phyloP scores from a whole-genome alignment of 768 basidiomycete genomes.

The Mrakia blollopis region DNA sequence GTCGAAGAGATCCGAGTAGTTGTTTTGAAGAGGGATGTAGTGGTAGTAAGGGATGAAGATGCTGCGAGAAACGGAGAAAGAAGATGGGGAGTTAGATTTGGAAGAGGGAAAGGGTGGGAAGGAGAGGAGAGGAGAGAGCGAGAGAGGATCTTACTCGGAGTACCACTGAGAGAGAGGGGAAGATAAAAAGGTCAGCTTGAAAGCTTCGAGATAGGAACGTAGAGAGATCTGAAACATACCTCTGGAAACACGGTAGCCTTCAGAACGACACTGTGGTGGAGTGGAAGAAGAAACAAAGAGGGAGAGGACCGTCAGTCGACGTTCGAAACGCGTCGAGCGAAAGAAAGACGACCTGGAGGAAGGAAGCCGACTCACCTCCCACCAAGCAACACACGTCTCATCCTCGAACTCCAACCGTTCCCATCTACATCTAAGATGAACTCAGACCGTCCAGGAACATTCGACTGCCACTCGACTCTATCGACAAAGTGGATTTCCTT shows the following conservation, averaged over 20 bases:
- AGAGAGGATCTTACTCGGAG: conserved; percentile 18
- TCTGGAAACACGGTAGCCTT: conserved; percentile 26
- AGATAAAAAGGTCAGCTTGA: neutral
- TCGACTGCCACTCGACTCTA: neutral
- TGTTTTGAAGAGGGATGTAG: conserved; percentile 29
- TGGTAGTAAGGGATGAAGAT: conserved; percentile 29
- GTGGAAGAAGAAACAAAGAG: neutral
- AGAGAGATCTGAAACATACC: neutral
- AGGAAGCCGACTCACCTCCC: neutral
- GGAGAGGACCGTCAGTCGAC: neutral
- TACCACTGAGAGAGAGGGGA: conserved; percentile 23
- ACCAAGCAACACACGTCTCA: conserved; percentile 13
- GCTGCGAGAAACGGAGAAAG: neutral
- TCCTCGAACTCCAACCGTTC: conserved; percentile 29
- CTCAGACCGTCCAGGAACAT: neutral
- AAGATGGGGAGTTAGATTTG: neutral
- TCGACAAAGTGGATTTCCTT: conserved; percentile 12
- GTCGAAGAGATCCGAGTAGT: conserved; percentile 27
- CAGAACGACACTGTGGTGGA: conserved; percentile 13
- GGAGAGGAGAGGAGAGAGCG: neutral
- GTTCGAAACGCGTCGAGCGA: neutral
- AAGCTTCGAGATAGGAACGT: neutral
- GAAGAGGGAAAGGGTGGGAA: neutral
- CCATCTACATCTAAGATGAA: conserved; percentile 29
- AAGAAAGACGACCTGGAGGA: neutral